These are phyloP conservation scores for Gamsiella multidivaricata DNA, from an alignment of 192 early-diverging fungal species.

Conservation along the genomic window DNA sequence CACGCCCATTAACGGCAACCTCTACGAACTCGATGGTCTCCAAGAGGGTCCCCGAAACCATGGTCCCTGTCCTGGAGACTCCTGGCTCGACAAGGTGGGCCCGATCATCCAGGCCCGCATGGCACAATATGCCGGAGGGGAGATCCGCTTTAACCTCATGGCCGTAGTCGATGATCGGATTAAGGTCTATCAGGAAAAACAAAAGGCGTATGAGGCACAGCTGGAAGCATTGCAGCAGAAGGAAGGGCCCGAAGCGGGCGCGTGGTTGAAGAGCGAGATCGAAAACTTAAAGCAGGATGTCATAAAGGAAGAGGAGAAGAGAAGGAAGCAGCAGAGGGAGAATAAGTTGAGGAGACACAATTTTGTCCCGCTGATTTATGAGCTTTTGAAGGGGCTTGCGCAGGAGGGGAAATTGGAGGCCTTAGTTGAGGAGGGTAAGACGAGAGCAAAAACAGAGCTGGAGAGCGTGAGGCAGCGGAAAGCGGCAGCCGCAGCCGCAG, in stretches of 20 bases:
- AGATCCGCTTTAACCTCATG: slow-evolving; percentile 86
- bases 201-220: slow-evolving; percentile 59
- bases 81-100: slow-evolving; percentile 74
- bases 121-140: slow-evolving; percentile 63
- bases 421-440: slow-evolving; percentile 63
- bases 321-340: slow-evolving; percentile 60
- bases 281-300: slow-evolving; percentile 62
- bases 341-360: slow-evolving; percentile 80
- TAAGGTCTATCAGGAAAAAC: slow-evolving; percentile 63
- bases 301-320: slow-evolving; percentile 70
- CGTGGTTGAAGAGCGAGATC: slow-evolving; percentile 64
- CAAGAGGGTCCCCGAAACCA: slow-evolving; percentile 73
- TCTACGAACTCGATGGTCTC: slow-evolving; percentile 86
- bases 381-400: slow-evolving; percentile 71
- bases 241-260: slow-evolving; percentile 45
- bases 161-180: slow-evolving; percentile 76
- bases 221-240: slow-evolving; percentile 59
- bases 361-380: slow-evolving; percentile 80
- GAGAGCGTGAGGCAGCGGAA: slow-evolving; percentile 44
- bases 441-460: slow-evolving; percentile 50
- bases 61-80: slow-evolving; percentile 67
- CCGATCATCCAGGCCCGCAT: slow-evolving; percentile 78
- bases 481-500: slow-evolving; percentile 12
- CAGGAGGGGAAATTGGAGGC: slow-evolving; percentile 60
- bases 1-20: slow-evolving; percentile 72